These are phyloP conservation scores for Scutellaria galericulata DNA, from an alignment of 257 asterid species.

Conservation along the genomic window DNA sequence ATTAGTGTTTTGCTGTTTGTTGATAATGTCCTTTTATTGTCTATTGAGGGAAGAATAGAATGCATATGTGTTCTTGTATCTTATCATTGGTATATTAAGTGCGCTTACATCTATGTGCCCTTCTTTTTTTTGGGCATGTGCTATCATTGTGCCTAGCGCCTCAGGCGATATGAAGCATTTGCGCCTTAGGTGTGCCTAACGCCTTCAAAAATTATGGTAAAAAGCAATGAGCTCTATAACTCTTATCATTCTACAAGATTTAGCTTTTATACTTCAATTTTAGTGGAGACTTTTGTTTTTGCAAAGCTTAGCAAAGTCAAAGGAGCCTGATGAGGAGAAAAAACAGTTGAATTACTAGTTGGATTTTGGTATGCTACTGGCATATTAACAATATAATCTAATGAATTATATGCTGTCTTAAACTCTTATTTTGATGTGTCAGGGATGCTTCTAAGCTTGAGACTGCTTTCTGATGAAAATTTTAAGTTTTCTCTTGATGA, in stretches of 20 bases:
- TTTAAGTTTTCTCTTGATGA: background rate
- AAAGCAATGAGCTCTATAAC: conserved; percentile 22
- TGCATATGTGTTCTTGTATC: no score
- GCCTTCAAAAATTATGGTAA: no score
- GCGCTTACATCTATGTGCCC: no score
- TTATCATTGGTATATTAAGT: no score
- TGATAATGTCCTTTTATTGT: no score
- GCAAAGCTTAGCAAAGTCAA: conserved; percentile 6
- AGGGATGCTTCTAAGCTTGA: conserved; percentile 16
- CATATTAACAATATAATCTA: background rate
- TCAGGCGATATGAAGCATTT: no score
- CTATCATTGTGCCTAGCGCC: no score
- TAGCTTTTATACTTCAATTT: conserved; percentile 1
- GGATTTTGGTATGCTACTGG: background rate
- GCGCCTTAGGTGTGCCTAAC: no score
- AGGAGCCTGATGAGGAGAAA: conserved; percentile 10
- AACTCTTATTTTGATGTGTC: conserved; percentile 7
- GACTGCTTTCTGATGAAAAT: conserved; percentile 21
- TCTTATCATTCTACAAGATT: conserved; percentile 13
- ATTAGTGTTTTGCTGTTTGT: no score
- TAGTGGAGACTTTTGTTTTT: conserved; percentile 5
- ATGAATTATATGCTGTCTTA: conserved; percentile 14
- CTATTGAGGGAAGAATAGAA: no score
- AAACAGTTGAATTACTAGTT: conserved; percentile 12
- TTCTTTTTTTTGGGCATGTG: no score